A percentile compares a stretch with the other conserved stretches of the same genome.
Conservation (phyloP, 371 early-diverging fungal species). For the Batkoa obscura region DNA sequence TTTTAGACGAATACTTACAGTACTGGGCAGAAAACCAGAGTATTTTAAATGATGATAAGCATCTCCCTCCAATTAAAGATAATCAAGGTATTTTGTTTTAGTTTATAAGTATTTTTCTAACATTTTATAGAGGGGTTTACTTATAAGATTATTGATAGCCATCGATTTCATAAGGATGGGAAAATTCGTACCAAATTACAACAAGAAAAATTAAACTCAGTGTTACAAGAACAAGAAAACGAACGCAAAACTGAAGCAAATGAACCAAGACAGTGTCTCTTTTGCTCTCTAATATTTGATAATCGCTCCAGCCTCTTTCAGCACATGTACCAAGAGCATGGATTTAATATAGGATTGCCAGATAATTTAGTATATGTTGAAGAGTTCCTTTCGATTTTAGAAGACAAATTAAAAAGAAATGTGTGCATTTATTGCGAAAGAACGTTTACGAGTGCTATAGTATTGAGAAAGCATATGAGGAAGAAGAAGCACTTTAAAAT, state of each 20-base stretch:
- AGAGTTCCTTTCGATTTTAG: conserved; percentile 64
- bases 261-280: conserved; percentile 65
- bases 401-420: conserved; percentile 48
- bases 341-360: conserved; percentile 83
- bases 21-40: too few species aligned
- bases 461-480: conserved; percentile 90
- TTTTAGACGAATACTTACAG: too few species aligned
- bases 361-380: conserved; percentile 78
- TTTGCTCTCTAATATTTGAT: conserved; percentile 62
- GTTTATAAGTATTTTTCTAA: too few species aligned
- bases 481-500: conserved; percentile 97
- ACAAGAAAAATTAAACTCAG: conserved; percentile 27
- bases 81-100: too few species aligned
- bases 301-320: conserved; percentile 45
- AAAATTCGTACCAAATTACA: neutral
- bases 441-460: conserved; percentile 66
- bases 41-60: too few species aligned
- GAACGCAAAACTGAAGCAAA: conserved; percentile 55
- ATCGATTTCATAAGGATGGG: neutral
- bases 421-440: conserved; percentile 87
- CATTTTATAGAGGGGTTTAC: too few species aligned
- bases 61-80: too few species aligned
- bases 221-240: conserved; percentile 51
- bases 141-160: too few species aligned
- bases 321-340: conserved; percentile 83